Evolutionary conservation across 2,329 filamentous ascomycete species (phyloP).

Genomic region (Malbranchea cinnamomea): DNA sequence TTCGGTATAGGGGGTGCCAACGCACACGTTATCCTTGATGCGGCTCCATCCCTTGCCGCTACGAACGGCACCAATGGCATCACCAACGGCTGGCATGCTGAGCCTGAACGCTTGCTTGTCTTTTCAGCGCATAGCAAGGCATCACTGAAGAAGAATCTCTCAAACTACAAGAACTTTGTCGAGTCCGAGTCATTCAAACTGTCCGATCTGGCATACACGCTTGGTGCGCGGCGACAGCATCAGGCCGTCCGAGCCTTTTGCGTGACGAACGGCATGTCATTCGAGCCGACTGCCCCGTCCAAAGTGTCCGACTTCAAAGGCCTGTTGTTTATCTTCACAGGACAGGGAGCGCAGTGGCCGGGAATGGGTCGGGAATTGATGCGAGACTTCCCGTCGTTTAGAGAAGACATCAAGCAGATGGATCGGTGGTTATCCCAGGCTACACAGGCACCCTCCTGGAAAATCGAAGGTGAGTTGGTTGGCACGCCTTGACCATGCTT

Average conservation of each 20-base stretch:
- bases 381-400: background rate
- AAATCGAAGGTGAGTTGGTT: slow-evolving; percentile 4
- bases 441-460: background rate
- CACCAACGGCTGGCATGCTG: background rate
- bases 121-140: slow-evolving; percentile 13
- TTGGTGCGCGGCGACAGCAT: slow-evolving; percentile 11
- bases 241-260: slow-evolving; percentile 11
- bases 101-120: slow-evolving; percentile 9
- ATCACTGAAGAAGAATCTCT: slow-evolving; percentile 14
- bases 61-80: background rate
- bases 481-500: too few relatives aligned
- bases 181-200: slow-evolving; percentile 9
- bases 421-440: background rate
- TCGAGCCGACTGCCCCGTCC: background rate
- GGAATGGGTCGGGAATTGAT: slow-evolving; percentile 6
- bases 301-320: slow-evolving; percentile 1
- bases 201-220: slow-evolving; percentile 13
- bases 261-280: background rate
- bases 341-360: slow-evolving; percentile 10
- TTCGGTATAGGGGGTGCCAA: slow-evolving; percentile 34
- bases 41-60: slow-evolving; percentile 1
- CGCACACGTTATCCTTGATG: slow-evolving; percentile 29
- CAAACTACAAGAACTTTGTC: slow-evolving; percentile 11
- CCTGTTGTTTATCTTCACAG: slow-evolving; percentile 9
- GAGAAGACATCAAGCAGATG: background rate